Evolutionary conservation across 176 grass and related monocot species (phyloP).

Genomic region (Tillandsia leiboldiana): DNA sequence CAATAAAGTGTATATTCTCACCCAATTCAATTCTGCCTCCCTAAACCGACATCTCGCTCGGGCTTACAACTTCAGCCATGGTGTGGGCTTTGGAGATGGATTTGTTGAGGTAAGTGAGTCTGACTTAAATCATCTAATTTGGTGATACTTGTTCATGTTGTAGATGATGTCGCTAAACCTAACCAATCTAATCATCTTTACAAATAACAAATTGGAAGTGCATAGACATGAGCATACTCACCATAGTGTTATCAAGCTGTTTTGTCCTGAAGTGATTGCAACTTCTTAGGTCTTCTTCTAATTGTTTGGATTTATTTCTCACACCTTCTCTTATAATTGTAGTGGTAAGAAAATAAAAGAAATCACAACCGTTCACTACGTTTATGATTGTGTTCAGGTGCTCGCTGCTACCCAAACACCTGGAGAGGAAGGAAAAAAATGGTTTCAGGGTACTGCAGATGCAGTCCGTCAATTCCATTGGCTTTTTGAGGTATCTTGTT

Average conservation of each 20-base stretch:
- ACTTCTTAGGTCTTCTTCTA: too few species aligned
- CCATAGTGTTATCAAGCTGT: too few species aligned
- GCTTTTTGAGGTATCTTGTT: slow-evolving; percentile 72
- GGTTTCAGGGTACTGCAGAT: slow-evolving; percentile 87
- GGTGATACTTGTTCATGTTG: not conserved
- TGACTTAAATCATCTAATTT: not conserved
- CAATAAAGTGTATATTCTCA: slow-evolving; percentile 91
- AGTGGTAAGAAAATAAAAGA: not conserved
- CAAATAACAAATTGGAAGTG: too few species aligned
- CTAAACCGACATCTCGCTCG: slow-evolving; percentile 77
- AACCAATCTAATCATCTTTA: not conserved
- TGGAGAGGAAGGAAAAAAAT: slow-evolving; percentile 58
- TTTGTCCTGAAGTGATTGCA: too few species aligned
- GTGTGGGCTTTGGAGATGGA: slow-evolving; percentile 50
- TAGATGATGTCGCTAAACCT: not conserved
- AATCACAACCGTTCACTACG: not conserved
- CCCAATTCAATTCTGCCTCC: slow-evolving; percentile 82
- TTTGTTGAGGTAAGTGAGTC: slow-evolving; percentile 57
- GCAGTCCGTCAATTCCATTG: slow-evolving; percentile 82
- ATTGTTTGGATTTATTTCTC: too few species aligned
- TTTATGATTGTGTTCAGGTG: slow-evolving; percentile 37
- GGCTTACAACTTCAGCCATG: slow-evolving; percentile 64
- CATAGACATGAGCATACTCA: too few species aligned
- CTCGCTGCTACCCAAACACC: slow-evolving; percentile 82
- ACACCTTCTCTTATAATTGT: not conserved